A percentile compares a stretch with the other conserved stretches of the same genome.
Evolutionary conservation across 495 filamentous ascomycete genomes (phyloP).

Genomic region (Talaromyces trachyspermus): DNA sequence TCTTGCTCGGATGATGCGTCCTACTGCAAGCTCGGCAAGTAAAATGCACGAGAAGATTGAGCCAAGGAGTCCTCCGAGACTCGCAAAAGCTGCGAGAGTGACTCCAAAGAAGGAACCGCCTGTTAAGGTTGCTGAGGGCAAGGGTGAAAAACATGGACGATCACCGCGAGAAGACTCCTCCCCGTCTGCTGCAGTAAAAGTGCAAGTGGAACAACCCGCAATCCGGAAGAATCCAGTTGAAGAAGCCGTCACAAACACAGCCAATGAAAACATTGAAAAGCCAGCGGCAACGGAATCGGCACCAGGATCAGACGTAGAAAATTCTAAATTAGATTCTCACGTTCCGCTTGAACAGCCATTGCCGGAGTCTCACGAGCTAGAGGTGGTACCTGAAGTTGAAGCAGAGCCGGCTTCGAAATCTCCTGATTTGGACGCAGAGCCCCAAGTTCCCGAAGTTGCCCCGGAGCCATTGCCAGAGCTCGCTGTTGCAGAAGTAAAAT

Average conservation of each 20-base stretch:
- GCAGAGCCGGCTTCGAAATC: not conserved
- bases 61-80: constrained; percentile 30
- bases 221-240: too few species aligned
- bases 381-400: not conserved
- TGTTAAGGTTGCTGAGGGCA: not conserved
- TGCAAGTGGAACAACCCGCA: not conserved
- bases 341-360: too few species aligned
- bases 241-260: not conserved
- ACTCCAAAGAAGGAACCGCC: constrained; percentile 14
- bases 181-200: not conserved
- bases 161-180: not conserved
- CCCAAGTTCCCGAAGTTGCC: not conserved
- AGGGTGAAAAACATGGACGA: not conserved
- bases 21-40: constrained; percentile 69
- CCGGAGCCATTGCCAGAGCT: not conserved
- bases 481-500: too few species aligned
- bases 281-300: not conserved
- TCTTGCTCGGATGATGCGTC: constrained; percentile 87
- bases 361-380: too few species aligned
- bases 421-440: not conserved
- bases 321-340: too few species aligned
- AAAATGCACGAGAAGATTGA: constrained; percentile 68
- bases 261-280: too few species aligned
- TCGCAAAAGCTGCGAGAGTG: constrained; percentile 15
- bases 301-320: not conserved